A percentile compares a stretch with the other conserved stretches of the same genome.
phyloP scores from a whole-genome alignment of 192 early-diverging fungal species.

The Gaertneriomyces semiglobifer region DNA sequence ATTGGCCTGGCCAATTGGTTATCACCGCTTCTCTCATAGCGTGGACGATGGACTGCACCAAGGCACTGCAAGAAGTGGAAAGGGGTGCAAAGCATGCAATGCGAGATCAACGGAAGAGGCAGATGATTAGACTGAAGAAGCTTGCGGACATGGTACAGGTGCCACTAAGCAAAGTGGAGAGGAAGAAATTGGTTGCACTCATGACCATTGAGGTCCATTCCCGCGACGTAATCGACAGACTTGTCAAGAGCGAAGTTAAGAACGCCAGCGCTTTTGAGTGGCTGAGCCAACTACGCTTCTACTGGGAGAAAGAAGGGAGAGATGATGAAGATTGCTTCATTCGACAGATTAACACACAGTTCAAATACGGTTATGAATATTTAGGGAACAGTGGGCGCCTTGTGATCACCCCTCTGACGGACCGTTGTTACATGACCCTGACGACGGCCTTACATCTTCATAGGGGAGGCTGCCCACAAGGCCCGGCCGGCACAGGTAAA shows the following conservation, averaged over 20 bases:
- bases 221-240: constrained; percentile 56
- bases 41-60: constrained; percentile 61
- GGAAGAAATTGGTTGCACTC: constrained; percentile 59
- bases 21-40: constrained; percentile 55
- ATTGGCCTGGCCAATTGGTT: constrained; percentile 58
- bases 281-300: constrained; percentile 60
- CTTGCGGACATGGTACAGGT: constrained; percentile 50
- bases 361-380: constrained; percentile 58
- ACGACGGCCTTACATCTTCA: constrained; percentile 55
- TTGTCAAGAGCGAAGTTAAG: constrained; percentile 49
- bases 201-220: constrained; percentile 65
- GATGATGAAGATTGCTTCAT: constrained; percentile 64
- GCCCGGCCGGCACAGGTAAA: constrained; percentile 61
- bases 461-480: constrained; percentile 56
- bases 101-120: constrained; percentile 56
- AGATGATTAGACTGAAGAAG: constrained; percentile 56
- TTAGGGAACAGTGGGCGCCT: constrained; percentile 56
- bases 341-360: constrained; percentile 60
- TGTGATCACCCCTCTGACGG: constrained; percentile 61
- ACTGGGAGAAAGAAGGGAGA: constrained; percentile 59
- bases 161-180: constrained; percentile 57
- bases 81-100: constrained; percentile 58
- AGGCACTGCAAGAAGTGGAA: constrained; percentile 51
- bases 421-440: constrained; percentile 61
- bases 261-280: constrained; percentile 56